phyloP scores from a whole-genome alignment of 768 basidiomycete genomes.

The Boletus rex-veris region DNA sequence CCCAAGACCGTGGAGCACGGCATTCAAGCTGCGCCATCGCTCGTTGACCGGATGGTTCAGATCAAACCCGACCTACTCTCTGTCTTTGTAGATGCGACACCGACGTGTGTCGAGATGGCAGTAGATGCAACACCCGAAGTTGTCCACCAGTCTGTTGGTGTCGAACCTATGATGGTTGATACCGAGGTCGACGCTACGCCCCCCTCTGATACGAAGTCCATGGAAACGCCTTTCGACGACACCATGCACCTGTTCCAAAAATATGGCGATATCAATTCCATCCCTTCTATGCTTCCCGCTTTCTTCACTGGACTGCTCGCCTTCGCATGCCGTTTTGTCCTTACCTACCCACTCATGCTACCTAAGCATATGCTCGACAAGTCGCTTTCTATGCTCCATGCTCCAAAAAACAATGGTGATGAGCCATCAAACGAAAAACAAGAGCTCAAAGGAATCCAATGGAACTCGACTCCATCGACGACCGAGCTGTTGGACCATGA shows the following conservation, averaged over 20 bases:
- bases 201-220: constrained; percentile 16
- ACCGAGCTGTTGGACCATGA: constrained; percentile 31
- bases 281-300: constrained; percentile 28
- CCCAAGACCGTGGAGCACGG: constrained; percentile 35
- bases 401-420: constrained; percentile 27
- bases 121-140: constrained; percentile 43
- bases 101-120: constrained; percentile 41
- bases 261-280: constrained; percentile 30
- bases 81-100: constrained; percentile 52
- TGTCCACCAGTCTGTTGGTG: constrained; percentile 32
- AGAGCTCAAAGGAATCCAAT: constrained; percentile 25
- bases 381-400: constrained; percentile 34
- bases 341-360: constrained; percentile 48
- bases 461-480: constrained; percentile 27
- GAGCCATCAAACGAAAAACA: constrained; percentile 28
- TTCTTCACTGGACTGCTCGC: constrained; percentile 39
- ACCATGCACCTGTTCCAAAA: constrained; percentile 20
- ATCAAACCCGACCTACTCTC: constrained; percentile 38
- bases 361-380: constrained; percentile 41
- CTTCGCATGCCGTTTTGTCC: constrained; percentile 45
- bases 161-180: constrained; percentile 25
- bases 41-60: constrained; percentile 39
- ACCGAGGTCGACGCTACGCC: constrained; percentile 34
- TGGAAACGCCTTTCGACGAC: constrained; percentile 24
- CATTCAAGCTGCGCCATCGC: constrained; percentile 37